A percentile compares a stretch with the other conserved stretches of the same genome.
Evolutionary conservation across 192 early-diverging fungal species (phyloP).

Genomic region (Lobosporangium transversale): DNA sequence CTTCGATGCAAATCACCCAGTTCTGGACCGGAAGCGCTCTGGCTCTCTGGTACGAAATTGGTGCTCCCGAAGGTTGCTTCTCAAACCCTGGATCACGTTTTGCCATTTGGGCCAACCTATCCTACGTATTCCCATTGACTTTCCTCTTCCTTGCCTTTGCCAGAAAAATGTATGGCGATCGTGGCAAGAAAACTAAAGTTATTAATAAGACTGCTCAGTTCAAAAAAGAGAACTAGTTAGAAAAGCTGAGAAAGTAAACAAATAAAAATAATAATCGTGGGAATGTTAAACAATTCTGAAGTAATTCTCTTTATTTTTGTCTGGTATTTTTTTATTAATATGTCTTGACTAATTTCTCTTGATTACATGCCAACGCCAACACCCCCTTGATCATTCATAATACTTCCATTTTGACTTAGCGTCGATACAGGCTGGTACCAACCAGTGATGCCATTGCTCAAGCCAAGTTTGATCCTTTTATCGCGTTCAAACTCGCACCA

Average conservation of each 20-base stretch:
- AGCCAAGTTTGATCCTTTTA: conserved; percentile 49
- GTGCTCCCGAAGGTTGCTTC: conserved; percentile 58
- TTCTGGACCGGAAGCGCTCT: conserved; percentile 72
- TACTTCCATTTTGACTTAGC: conserved; percentile 8
- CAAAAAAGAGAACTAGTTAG: conserved; percentile 9
- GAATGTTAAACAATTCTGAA: neutral
- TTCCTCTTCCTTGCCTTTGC: conserved; percentile 74
- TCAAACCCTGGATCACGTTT: conserved; percentile 52
- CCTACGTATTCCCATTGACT: conserved; percentile 70
- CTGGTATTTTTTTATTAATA: neutral
- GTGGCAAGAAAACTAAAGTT: conserved; percentile 12
- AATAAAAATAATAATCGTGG: neutral
- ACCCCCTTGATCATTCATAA: neutral
- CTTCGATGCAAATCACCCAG: conserved; percentile 76
- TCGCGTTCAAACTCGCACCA: conserved; percentile 83
- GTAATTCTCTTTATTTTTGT: too few species aligned
- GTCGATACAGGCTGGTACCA: conserved; percentile 45
- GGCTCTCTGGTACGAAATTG: conserved; percentile 66
- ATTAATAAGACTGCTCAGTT: conserved; percentile 2
- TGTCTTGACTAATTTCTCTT: neutral
- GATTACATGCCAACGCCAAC: conserved; percentile 14
- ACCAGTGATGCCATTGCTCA: conserved; percentile 48
- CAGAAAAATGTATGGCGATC: conserved; percentile 61
- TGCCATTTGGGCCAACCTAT: conserved; percentile 60
- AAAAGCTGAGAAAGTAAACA: neutral